A percentile compares a stretch with the other conserved stretches of the same genome.
Conservation (phyloP, 805 yeast species). For the Schizosaccharomyces osmophilus region DNA sequence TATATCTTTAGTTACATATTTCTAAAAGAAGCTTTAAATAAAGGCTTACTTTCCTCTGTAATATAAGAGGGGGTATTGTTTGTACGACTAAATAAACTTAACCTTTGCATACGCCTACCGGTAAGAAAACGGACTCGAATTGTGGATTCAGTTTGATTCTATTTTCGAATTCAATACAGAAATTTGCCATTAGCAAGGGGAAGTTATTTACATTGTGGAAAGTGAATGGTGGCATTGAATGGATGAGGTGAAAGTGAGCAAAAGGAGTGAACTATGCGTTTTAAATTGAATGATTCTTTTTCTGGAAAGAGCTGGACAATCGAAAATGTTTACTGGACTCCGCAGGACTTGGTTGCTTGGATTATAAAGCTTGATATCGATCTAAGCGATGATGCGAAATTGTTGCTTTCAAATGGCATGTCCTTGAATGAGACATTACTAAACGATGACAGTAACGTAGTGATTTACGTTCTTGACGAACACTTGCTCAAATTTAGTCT, state of each 20-base stretch:
- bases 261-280: neutral
- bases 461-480: neutral
- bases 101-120: too few relatives aligned
- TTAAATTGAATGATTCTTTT: neutral
- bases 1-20: too few relatives aligned
- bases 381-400: neutral
- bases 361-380: neutral
- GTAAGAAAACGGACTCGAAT: too few relatives aligned
- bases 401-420: neutral
- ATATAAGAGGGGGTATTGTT: too few relatives aligned
- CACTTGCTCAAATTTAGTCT: neutral
- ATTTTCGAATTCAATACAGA: too few relatives aligned
- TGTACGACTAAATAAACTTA: too few relatives aligned
- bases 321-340: neutral
- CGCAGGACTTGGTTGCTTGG: neutral
- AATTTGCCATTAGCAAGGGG: too few relatives aligned
- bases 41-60: too few relatives aligned
- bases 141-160: too few relatives aligned
- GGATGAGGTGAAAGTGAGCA: neutral
- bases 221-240: neutral
- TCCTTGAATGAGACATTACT: neutral
- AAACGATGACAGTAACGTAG: neutral
- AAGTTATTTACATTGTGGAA: too few relatives aligned
- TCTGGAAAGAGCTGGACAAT: neutral
- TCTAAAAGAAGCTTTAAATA: too few relatives aligned